A percentile compares a stretch with the other conserved stretches of the same genome.
phyloP scores from a whole-genome alignment of 2,329 filamentous ascomycete species.

The Aureobasidium namibiae region DNA sequence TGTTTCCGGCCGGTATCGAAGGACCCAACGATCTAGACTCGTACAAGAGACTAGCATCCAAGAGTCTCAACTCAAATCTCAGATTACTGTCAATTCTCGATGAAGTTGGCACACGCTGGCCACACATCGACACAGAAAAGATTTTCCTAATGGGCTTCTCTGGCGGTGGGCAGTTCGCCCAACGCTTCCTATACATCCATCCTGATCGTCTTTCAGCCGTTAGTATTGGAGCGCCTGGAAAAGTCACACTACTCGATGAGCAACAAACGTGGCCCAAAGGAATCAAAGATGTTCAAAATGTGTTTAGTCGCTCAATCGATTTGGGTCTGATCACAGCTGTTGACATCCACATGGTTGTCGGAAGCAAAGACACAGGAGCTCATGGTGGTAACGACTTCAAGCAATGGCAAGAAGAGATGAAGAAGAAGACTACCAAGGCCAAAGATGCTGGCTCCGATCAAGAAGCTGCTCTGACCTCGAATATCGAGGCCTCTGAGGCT shows the following conservation, averaged over 20 bases:
- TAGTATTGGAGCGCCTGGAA: conserved; percentile 4
- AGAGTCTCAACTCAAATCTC: neutral
- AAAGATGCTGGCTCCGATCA: neutral
- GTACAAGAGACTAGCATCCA: conserved; percentile 4
- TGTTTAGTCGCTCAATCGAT: neutral
- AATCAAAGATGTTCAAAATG: neutral
- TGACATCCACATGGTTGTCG: neutral
- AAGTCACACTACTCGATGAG: neutral
- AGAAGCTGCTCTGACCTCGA: neutral
- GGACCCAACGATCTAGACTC: conserved; percentile 9
- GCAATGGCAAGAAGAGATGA: neutral
- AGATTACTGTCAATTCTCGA: neutral
- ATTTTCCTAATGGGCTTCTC: conserved; percentile 7
- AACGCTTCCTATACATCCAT: neutral
- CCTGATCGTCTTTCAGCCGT: neutral
- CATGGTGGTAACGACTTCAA: neutral
- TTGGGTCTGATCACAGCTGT: neutral
- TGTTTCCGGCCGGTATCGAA: neutral
- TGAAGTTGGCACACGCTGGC: neutral
- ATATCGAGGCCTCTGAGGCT: neutral
- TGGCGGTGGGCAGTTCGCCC: conserved; percentile 4
- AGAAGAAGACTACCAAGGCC: neutral
- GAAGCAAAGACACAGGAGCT: neutral
- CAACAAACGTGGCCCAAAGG: conserved; percentile 1
- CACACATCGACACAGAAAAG: neutral